Conservation (phyloP, 1,139 yeast genomes). For the Taiozyma sp. region DNA sequence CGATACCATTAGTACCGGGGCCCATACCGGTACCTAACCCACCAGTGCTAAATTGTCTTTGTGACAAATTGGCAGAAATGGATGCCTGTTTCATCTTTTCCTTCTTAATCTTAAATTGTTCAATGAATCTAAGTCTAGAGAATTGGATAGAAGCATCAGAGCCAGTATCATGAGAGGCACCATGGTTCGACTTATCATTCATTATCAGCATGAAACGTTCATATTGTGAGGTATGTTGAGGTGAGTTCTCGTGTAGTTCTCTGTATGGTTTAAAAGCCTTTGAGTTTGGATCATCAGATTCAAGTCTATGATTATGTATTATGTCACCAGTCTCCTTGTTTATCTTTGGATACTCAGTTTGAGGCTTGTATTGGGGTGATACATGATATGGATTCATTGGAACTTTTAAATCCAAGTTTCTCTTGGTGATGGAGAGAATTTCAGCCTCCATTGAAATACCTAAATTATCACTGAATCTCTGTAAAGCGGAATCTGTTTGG, state of each 20-base stretch:
- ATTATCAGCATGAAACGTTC: constrained; percentile 77
- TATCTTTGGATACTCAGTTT: constrained; percentile 40
- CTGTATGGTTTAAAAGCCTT: constrained; percentile 37
- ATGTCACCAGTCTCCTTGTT: constrained; percentile 37
- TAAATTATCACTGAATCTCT: constrained; percentile 70
- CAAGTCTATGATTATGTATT: constrained; percentile 45
- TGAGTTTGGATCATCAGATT: constrained; percentile 38
- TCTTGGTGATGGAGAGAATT: constrained; percentile 67
- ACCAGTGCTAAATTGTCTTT: constrained; percentile 9
- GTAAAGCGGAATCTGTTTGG: constrained; percentile 70
- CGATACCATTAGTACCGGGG: constrained; percentile 3
- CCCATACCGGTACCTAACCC: constrained; percentile 1
- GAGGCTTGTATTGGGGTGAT: constrained; percentile 42
- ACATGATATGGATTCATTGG: constrained; percentile 59
- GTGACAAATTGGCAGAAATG: constrained; percentile 26
- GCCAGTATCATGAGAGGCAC: constrained; percentile 20
- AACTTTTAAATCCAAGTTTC: constrained; percentile 71
- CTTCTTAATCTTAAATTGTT: constrained; percentile 39
- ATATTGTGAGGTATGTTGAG: constrained; percentile 80
- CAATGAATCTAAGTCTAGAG: constrained; percentile 44
- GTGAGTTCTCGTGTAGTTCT: constrained; percentile 57
- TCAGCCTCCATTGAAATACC: constrained; percentile 82
- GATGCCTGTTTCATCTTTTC: constrained; percentile 38
- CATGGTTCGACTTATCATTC: constrained; percentile 30
- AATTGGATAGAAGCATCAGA: constrained; percentile 33